Evolutionary conservation across 106 monocot species (phyloP), one percentile per base, ranked within the genome.

Genomic region (Triglochin maritima): DNA sequence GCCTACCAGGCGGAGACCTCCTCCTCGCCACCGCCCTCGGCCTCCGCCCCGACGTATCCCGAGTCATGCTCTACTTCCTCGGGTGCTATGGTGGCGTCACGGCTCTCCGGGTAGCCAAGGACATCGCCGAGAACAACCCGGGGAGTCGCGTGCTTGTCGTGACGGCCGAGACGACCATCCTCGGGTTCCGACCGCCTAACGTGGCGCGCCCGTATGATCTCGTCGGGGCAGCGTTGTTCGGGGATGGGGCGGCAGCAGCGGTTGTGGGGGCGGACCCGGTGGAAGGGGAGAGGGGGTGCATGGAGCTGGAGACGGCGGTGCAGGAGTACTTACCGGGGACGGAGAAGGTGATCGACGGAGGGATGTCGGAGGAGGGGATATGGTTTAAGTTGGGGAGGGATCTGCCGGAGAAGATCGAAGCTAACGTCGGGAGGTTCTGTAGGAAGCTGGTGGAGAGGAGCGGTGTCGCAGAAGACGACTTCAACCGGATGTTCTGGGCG

Each of bases 51-150:
- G 64, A 67, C 66, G 76, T 80, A 51, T 59, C 77, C 47, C 83
- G 93, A 9, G 80, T 81, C 41, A 65, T 69, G 60, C 86, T 93
- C 73, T 89, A 84, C 83, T 82, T 82, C 76, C 77, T 84, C 49
- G 93, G 93, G 29, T 93, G 93, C 73, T 86, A 77, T 62, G 93
- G 86, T 14, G 93, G 93, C 6, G 93, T 82, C 50, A 66, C 89
- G 3, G 89, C 72, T 62, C 94, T 94, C 71, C 84, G 94, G 7
- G 79, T 87, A 1, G 94, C 84, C 68, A 94, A 94, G 69, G 94
- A 94, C 76, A 71, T 94, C 46, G 86, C 84, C 7, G 94, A 94
- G 77, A 94, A 89, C 78, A 94, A 94, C 76, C 82, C 83, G 5
- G 94, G 86, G 2, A 81, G 86, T 76, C 89, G 94, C 17, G 82